Base-by-base conservation (phyloP, 805 yeast species). In the Cyberlindnera galapagoensis region DNA sequence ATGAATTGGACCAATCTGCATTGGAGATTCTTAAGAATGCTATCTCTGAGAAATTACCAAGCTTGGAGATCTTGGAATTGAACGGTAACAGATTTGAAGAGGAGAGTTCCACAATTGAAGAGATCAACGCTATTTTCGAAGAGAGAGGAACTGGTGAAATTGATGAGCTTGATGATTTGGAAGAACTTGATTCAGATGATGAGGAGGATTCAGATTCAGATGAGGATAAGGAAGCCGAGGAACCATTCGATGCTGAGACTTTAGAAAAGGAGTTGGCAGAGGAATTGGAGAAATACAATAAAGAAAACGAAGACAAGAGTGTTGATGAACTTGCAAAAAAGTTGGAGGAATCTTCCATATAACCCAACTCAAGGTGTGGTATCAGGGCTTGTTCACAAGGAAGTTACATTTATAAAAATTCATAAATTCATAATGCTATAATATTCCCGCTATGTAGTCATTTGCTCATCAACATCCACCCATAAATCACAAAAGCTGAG, bases 11-110 rank as follows among this genome's bases (percentile, higher is more conserved):
- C 41, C 67, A 70, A 24, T 68, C 67, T 19, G 71, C 90, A 3
- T 66, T 92, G 46, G 70, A 67, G 31, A 46, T 66, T n/a, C 60
- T 92, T 35, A 68, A 67, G 22, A 62, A 65, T 7, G 77, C 77
- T 13, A 60, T 86, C 30, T 57, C 63, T 13, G 49, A 59, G 13
- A 70, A 71, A 30, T 62, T 90, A 47, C 80, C 81, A 25, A 63
- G 65, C 14, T 67, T 92, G 54, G 64, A 73, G 51, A 33, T 52
- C 8, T 66, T 92, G 44, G 97, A 92, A 65, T 70, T 92, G 44
- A 90, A 92, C 53, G 99, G 99, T 54, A 92, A 92, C 62, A 68
- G 84, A 54, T 81, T 92, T 49, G 84, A 84, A 31, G 97, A 92
- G 57, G 97, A 90, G 43, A 76, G 84, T 25, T 81, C 76, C 38